Base-by-base conservation (phyloP, 192 early-diverging fungal genomes). In the Entrophospora sp. region DNA sequence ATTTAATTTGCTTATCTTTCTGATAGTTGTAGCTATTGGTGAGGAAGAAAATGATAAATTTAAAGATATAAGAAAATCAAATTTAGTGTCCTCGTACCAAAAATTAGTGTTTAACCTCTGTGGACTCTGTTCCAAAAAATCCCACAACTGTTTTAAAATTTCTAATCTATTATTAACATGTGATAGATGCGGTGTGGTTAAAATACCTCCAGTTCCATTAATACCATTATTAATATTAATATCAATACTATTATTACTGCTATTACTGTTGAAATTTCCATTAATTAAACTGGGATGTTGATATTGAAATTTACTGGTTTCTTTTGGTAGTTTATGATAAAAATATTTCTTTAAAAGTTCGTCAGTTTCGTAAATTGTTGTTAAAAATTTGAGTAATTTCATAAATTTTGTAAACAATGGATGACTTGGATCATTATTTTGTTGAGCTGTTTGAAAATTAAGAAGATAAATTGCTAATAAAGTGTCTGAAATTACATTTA, bases 361-460 rank as follows among this genome's bases (percentile, higher is more conserved):
- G 61, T 84, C 83, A 5, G 77, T 72, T 22, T 82, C 77, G 25
- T 69, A 71, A 8, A 80, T 72, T 0, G 64, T 65, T 1, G 71
- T 69, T 18, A 84, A 73, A 20, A 81, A 75, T 8, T 73, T 72
- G 24, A 77, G 68, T 16, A 84, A 57, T 27, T 77, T 73, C 5
- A 69, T 72, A 6, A 82, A 78, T 43, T 84, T 84, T n/a, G 71
- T 49, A 53, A 73, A 84, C 0, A 78, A 70, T n/a, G 80, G 78
- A 40, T 74, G 52, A 63, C 71, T 66, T 56, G 72, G 45, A 49
- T 67, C 76, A 74, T 74, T 38, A 72, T 77, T 73, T 65, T 72
- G 61, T 24, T 75, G 61, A 48, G 72, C 64, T 48, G 73, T 70
- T 57, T 78, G 64, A 66, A 75, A 45, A 35, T 58, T 84, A 48